These are phyloP conservation scores for Sarcodon sp. DNA, from an alignment of 768 basidiomycete genomes.

Conservation along the genomic window DNA sequence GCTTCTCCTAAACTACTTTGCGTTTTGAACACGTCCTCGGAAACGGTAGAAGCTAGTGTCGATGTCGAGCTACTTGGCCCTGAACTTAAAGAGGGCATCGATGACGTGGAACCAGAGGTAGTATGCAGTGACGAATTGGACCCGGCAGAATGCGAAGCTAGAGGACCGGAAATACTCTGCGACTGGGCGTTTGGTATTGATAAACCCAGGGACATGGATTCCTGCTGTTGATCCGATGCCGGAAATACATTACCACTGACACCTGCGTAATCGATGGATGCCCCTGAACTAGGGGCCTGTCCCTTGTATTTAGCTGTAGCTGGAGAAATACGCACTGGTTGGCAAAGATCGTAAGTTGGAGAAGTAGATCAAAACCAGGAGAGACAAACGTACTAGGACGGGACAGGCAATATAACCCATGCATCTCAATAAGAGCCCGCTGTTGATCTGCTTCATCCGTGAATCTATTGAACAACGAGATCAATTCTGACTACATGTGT, in stretches of 20 bases:
- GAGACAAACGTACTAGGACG: slow-evolving; percentile 57
- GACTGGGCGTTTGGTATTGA: slow-evolving; percentile 27
- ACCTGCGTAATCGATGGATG: background rate
- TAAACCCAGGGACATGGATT: slow-evolving; percentile 33
- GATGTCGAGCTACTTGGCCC: slow-evolving; percentile 28
- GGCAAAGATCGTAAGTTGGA: slow-evolving; percentile 11
- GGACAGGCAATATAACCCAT: slow-evolving; percentile 79
- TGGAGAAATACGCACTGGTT: slow-evolving; percentile 77
- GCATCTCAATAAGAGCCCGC: slow-evolving; percentile 85
- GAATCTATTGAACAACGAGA: slow-evolving; percentile 35
- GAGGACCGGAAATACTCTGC: slow-evolving; percentile 62
- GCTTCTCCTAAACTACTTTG: background rate
- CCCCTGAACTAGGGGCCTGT: slow-evolving; percentile 9
- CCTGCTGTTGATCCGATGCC: slow-evolving; percentile 13
- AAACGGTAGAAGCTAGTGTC: slow-evolving; percentile 31
- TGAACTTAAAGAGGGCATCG: slow-evolving; percentile 15
- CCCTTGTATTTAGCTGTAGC: slow-evolving; percentile 80
- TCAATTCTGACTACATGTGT: background rate
- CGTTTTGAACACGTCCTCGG: slow-evolving; percentile 39
- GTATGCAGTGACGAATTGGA: slow-evolving; percentile 1
- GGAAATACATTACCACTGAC: background rate
- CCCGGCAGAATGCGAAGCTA: slow-evolving; percentile 27
- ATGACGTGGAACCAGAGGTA: slow-evolving; percentile 32
- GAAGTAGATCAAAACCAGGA: background rate
- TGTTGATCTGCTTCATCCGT: slow-evolving; percentile 83